Evolutionary conservation across 805 yeast species (phyloP), one percentile per base, ranked within the genome.

Genomic region (Kregervanrija fluxuum): DNA sequence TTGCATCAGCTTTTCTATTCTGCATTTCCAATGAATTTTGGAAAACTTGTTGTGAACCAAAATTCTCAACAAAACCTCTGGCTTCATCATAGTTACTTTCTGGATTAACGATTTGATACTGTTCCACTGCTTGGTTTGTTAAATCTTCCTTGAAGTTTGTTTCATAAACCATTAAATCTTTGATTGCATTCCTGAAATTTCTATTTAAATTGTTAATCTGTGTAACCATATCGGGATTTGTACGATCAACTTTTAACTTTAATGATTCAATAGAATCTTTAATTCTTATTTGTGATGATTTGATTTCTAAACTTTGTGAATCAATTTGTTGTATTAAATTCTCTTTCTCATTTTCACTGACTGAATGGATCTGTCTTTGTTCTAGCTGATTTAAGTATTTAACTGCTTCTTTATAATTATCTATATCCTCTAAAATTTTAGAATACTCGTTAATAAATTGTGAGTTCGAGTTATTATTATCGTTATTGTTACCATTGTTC

Each of bases 121-220:
- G 96, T 64, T 95, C 77, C 56, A 81, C 88, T 38, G 95, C 95
- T 57, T 85, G 95, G 49, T 78, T 76, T 59, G 82, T 79, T 60
- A 85, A 84, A 55, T 80, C 79, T 58, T 80, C 86, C 53, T 87
- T 75, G 69, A 83, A 86, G 56, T 82, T 76, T 46, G 85, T 85
- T 65, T 90, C 96, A 52, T 84, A 75, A 56, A 79, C 72, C 64
- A 93, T 78, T 69, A 84, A 86, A 57, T 81, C 85, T 65, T 85
- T 90, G 57, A 90, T 87, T 46, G 80, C 74, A 52, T 80, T 79
- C 74, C 86, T 76, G 59, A 90, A 89, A 56, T 82, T 76, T 60
- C 80, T 82, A 72, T 91, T 83, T 38, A 82, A 75, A 58, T 82
- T 82, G 62, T 89, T 95, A 37, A 95, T 90, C 68, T 90, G 96